A percentile compares a stretch with the other conserved stretches of the same genome.
phyloP scores from a whole-genome alignment of 495 filamentous ascomycete species.

The Entonaema liquescens region DNA sequence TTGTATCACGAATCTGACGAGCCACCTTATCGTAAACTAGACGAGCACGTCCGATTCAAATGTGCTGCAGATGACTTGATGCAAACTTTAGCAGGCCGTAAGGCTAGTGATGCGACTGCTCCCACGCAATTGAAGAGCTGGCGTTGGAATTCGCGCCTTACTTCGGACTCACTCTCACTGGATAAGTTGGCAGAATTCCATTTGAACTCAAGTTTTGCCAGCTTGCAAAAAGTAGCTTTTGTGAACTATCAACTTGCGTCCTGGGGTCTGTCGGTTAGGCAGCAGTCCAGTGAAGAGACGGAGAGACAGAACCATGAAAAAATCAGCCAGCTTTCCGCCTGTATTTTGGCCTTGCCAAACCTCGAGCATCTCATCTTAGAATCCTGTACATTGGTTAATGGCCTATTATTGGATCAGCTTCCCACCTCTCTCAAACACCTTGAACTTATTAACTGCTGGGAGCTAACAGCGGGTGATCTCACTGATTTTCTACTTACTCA shows the following conservation, averaged over 20 bases:
- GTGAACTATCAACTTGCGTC: conserved; percentile 68
- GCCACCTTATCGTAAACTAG: conserved; percentile 62
- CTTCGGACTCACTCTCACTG: conserved; percentile 58
- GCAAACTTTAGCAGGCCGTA: conserved; percentile 54
- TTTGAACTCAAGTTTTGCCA: conserved; percentile 63
- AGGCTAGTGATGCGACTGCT: conserved; percentile 6
- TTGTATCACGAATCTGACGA: conserved; percentile 63
- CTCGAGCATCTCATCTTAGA: conserved; percentile 72
- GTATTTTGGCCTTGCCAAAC: conserved; percentile 66
- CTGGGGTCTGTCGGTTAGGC: conserved; percentile 42
- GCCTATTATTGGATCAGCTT: conserved; percentile 65
- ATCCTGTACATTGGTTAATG: conserved; percentile 70
- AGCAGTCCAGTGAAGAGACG: conserved; percentile 38
- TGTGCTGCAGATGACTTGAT: conserved; percentile 68
- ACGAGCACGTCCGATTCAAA: conserved; percentile 64
- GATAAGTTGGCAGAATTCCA: conserved; percentile 62
- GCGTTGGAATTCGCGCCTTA: conserved; percentile 80
- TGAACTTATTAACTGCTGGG: conserved; percentile 77
- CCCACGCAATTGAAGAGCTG: conserved; percentile 66
- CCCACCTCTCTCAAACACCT: conserved; percentile 70
- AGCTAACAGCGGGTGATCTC: conserved; percentile 68
- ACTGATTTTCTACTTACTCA: conserved; percentile 66
- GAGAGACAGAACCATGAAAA: conserved; percentile 44
- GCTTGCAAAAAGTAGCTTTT: conserved; percentile 66
- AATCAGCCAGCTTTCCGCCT: conserved; percentile 62